These are phyloP conservation scores for Tulasnella sp. DNA, from an alignment of 768 basidiomycete species.

Conservation along the genomic window DNA sequence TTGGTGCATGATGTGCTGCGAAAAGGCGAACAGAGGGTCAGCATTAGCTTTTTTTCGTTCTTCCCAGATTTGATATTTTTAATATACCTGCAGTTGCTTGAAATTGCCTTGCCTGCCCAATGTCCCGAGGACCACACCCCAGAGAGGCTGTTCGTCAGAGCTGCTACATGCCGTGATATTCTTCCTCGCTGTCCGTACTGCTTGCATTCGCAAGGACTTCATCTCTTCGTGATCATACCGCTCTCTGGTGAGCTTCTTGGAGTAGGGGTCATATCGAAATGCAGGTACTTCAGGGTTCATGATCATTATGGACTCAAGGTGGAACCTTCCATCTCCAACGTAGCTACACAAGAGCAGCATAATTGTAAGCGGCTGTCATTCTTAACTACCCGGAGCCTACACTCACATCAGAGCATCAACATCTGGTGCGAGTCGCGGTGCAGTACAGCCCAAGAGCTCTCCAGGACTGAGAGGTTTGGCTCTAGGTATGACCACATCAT, in stretches of 20 bases:
- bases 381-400: conserved; percentile 12
- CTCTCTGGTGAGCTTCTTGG: conserved; percentile 91
- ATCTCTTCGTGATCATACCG: conserved; percentile 84
- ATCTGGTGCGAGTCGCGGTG: conserved; percentile 55
- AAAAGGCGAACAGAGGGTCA: neutral
- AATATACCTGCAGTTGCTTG: conserved; percentile 78
- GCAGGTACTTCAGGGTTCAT: conserved; percentile 93
- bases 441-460: conserved; percentile 94
- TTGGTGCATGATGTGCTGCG: conserved; percentile 63
- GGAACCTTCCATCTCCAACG: conserved; percentile 95
- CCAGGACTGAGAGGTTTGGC: conserved; percentile 92
- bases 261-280: conserved; percentile 97
- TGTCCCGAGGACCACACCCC: conserved; percentile 93
- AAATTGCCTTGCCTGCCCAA: conserved; percentile 90
- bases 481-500: conserved; percentile 68
- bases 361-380: neutral
- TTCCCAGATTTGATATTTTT: too few relatives aligned
- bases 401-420: conserved; percentile 90
- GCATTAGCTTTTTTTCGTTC: too few relatives aligned
- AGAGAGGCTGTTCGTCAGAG: conserved; percentile 32
- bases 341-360: conserved; percentile 45
- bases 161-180: conserved; percentile 38
- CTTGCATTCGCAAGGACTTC: conserved; percentile 60
- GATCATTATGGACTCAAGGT: conserved; percentile 98
- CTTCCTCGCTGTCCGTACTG: conserved; percentile 61